These are phyloP conservation scores for Sphaerosporella brunnea DNA, from an alignment of 495 filamentous ascomycete species.

Conservation along the genomic window DNA sequence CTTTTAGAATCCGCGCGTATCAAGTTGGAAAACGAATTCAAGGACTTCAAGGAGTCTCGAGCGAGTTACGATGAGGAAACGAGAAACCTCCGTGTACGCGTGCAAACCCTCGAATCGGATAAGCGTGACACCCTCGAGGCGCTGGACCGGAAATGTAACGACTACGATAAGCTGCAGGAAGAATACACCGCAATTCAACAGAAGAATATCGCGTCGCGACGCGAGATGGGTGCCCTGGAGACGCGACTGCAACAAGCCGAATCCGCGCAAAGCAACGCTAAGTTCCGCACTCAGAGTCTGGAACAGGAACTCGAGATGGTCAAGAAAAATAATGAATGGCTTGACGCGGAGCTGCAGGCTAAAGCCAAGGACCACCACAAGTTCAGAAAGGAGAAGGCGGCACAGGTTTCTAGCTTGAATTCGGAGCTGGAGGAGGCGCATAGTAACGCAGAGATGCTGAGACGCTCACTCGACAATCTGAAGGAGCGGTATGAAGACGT, in stretches of 20 bases:
- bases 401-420: conserved; percentile 70
- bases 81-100: conserved; percentile 55
- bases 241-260: conserved; percentile 65
- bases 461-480: conserved; percentile 59
- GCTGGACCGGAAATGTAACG: conserved; percentile 70
- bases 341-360: conserved; percentile 73
- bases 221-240: conserved; percentile 59
- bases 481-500: conserved; percentile 67
- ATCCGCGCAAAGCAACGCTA: conserved; percentile 53
- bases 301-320: conserved; percentile 76
- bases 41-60: conserved; percentile 56
- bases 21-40: conserved; percentile 64
- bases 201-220: conserved; percentile 64
- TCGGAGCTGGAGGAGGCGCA: conserved; percentile 70
- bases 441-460: conserved; percentile 54
- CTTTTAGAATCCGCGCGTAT: conserved; percentile 47
- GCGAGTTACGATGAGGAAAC: conserved; percentile 60
- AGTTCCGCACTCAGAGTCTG: conserved; percentile 71
- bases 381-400: conserved; percentile 84
- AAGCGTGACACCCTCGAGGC: conserved; percentile 77
- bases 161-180: conserved; percentile 68
- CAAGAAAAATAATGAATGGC: conserved; percentile 79
- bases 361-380: conserved; percentile 71
- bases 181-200: conserved; percentile 77
- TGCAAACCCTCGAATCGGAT: conserved; percentile 69